Conservation (phyloP, 2,329 filamentous ascomycete genomes). For the Trichoderma sp. region DNA sequence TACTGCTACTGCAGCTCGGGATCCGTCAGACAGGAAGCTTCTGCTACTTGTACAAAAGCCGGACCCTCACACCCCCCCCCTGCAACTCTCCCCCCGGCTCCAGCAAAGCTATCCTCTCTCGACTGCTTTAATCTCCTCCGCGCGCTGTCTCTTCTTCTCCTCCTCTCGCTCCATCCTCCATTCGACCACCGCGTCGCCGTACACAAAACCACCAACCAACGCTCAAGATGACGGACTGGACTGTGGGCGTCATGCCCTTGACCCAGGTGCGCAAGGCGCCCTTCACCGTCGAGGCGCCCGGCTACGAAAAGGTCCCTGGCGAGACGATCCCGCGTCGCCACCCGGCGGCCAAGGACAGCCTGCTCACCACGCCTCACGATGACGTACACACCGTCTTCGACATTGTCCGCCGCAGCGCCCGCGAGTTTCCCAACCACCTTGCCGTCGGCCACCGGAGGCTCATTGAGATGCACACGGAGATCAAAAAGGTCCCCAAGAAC, state of each 20-base stretch:
- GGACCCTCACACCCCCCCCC: neutral
- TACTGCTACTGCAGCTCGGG: neutral
- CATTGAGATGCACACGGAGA: conserved; percentile 74
- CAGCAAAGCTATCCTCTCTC: conserved; percentile 7
- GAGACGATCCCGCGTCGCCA: conserved; percentile 83
- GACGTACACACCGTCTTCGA: conserved; percentile 77
- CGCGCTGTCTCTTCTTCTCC: neutral
- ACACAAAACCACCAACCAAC: neutral
- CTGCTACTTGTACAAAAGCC: neutral
- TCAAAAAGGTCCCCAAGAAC: conserved; percentile 85
- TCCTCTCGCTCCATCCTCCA: neutral
- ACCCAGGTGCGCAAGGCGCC: conserved; percentile 65
- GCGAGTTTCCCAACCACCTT: conserved; percentile 58
- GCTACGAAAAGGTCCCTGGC: conserved; percentile 65
- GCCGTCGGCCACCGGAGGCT: conserved; percentile 71
- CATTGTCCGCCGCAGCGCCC: conserved; percentile 67
- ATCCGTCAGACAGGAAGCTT: neutral
- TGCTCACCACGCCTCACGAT: conserved; percentile 62
- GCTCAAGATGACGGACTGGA: conserved; percentile 33
- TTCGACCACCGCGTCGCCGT: neutral
- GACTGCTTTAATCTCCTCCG: neutral
- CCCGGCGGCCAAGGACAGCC: conserved; percentile 64
- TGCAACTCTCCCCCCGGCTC: conserved; percentile 5
- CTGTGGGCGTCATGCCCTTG: conserved; percentile 47
- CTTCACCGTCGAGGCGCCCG: conserved; percentile 70